A percentile compares a stretch with the other conserved stretches of the same genome.
Conservation (phyloP, 139 green algal species). For the Raphidocelis subcapitata region DNA sequence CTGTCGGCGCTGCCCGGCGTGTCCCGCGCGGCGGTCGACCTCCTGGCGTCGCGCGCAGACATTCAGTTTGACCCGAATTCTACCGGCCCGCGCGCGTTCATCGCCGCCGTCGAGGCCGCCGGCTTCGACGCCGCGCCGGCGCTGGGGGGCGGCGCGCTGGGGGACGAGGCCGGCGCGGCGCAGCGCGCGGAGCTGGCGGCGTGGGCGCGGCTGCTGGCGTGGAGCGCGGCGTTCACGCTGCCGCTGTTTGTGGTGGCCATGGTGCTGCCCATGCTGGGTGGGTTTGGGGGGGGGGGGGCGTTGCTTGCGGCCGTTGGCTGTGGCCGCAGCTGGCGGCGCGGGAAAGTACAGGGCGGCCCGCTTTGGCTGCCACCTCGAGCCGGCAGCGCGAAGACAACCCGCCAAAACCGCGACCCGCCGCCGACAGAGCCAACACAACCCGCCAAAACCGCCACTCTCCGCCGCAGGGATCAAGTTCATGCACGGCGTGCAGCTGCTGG, state of each 20-base stretch:
- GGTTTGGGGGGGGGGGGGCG: not conserved
- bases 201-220: constrained; percentile 50
- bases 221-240: constrained; percentile 68
- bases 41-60: constrained; percentile 35
- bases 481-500: constrained; percentile 41
- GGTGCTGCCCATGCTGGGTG: constrained; percentile 69
- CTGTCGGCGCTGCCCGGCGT: constrained; percentile 56
- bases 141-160: constrained; percentile 7
- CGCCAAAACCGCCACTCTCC: not conserved
- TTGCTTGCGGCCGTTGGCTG: too few relatives aligned
- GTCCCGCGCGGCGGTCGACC: constrained; percentile 40
- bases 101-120: constrained; percentile 53
- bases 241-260: constrained; percentile 91
- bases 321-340: too few relatives aligned
- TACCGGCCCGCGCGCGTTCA: constrained; percentile 44
- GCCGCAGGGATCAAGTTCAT: constrained; percentile 15
- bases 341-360: too few relatives aligned
- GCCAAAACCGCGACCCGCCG: too few relatives aligned
- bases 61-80: constrained; percentile 37
- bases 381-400: too few relatives aligned
- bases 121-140: constrained; percentile 50
- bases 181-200: constrained; percentile 46
- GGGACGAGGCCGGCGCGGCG: constrained; percentile 3
- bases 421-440: not conserved
- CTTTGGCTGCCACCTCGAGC: too few relatives aligned